Base-by-base conservation (phyloP, 2,329 filamentous ascomycete species). In the Neofusicoccum umdonicola region DNA sequence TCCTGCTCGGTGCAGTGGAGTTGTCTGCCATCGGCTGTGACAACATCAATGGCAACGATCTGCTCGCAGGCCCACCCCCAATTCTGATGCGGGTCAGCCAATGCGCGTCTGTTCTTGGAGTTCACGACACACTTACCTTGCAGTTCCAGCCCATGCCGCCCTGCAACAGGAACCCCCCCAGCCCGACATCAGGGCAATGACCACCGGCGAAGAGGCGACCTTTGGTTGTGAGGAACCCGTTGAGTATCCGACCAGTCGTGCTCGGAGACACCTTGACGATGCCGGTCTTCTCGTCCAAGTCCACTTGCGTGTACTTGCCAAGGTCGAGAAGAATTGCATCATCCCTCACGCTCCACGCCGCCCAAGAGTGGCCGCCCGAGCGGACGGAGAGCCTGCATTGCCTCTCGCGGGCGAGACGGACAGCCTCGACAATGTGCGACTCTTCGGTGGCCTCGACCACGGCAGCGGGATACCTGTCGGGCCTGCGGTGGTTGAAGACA, bases 81-180 rank as follows among this genome's bases (percentile, higher is more conserved):
- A 66, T 82, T 83, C 81, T 83, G 60, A 11, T 42, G 17, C 12
- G 9, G 31, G 42, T 62, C 9, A 64, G 42, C 35, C 35, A 15
- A 22, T 12, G 12, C 42, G 5, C 12, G 8, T 4, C 13, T 12
- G 13, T 11, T n/a, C 19, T 13, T 3, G n/a, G 56, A 35, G n/a
- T 31, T 64, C 2, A 31, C 3, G 27, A 27, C 11, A 35, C 3
- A 70, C 77, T 63, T 66, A 82, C 81, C 71, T 79, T 81, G 68
- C 81, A 84, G 68, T 85, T 85, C 84, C 84, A 87, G 0, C 84
- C 84, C 82, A 86, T 85, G 1, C 84, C 84, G 0, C 84, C 84
- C 67, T 85, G 83, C 13, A 87, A 70, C 22, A 86, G 69, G 66
- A 85, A 86, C 0, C 84, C 84, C 0, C 84, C 84, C n/a, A 86